Conservation (phyloP, 1,284 basidiomycete genomes). For the Volvariella volvacea region DNA sequence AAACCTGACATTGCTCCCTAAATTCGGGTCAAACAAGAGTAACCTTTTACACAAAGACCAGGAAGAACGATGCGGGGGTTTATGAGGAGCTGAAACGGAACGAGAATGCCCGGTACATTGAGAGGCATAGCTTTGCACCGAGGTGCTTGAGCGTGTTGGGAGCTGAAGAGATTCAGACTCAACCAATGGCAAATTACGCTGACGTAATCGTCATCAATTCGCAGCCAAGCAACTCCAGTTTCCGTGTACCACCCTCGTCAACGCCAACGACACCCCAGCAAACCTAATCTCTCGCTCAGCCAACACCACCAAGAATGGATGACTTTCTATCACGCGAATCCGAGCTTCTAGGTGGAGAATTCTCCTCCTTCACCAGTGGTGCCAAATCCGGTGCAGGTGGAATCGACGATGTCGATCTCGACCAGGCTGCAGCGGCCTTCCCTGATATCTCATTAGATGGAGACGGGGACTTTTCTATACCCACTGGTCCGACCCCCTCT, state of each 20-base stretch:
- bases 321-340: not conserved
- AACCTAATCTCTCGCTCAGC: not conserved
- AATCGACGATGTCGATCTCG: slow-evolving; percentile 65
- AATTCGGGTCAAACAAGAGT: slow-evolving; percentile 5
- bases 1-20: not conserved
- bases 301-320: not conserved
- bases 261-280: no score
- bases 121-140: slow-evolving; percentile 48
- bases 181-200: no score
- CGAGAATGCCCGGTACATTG: slow-evolving; percentile 74
- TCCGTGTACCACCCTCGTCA: no score
- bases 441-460: slow-evolving; percentile 78
- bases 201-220: no score
- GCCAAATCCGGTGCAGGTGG: slow-evolving; percentile 2
- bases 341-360: no score
- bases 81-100: slow-evolving; percentile 67
- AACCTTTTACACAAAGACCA: slow-evolving; percentile 68
- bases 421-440: slow-evolving; percentile 75
- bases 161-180: no score
- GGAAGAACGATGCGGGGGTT: slow-evolving; percentile 74
- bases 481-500: slow-evolving; percentile 24
- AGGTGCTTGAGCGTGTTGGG: not conserved
- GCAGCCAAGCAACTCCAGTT: no score
- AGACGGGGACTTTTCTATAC: slow-evolving; percentile 44
- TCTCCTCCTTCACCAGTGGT: no score